phyloP scores from a whole-genome alignment of 345 rosid genomes.

The Mercurialis annua region DNA sequence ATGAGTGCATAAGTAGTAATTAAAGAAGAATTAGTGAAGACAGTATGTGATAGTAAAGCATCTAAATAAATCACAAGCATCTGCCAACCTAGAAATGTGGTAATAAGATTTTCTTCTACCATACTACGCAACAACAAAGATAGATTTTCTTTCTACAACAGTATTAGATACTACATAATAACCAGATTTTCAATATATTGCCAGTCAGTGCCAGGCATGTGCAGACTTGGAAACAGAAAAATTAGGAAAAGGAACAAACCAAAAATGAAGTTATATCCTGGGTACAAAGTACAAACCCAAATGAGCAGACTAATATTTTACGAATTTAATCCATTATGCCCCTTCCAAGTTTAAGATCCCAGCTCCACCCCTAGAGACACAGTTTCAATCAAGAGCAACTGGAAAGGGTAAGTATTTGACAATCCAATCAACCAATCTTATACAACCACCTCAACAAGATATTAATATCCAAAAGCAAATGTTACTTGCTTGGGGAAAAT shows the following conservation, averaged over 20 bases:
- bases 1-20: conserved; percentile 6
- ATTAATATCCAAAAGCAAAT: conserved; percentile 5
- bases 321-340: too few relatives aligned
- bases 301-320: not conserved
- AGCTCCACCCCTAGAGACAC: too few relatives aligned
- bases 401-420: not conserved
- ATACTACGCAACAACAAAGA: not conserved
- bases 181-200: not conserved
- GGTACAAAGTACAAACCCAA: conserved; percentile 5
- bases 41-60: conserved; percentile 12
- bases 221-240: not conserved
- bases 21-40: conserved; percentile 9
- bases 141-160: not conserved
- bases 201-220: not conserved
- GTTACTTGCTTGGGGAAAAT: conserved; percentile 12
- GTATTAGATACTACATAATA: not conserved
- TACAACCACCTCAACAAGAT: conserved; percentile 4
- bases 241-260: not conserved
- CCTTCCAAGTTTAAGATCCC: too few relatives aligned
- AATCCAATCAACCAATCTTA: not conserved
- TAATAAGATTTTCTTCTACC: not conserved
- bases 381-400: not conserved
- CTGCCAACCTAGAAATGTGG: not conserved
- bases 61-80: conserved; percentile 14
- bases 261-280: not conserved